phyloP scores from a whole-genome alignment of 257 asterid genomes.

The Penstemon davidsonii region DNA sequence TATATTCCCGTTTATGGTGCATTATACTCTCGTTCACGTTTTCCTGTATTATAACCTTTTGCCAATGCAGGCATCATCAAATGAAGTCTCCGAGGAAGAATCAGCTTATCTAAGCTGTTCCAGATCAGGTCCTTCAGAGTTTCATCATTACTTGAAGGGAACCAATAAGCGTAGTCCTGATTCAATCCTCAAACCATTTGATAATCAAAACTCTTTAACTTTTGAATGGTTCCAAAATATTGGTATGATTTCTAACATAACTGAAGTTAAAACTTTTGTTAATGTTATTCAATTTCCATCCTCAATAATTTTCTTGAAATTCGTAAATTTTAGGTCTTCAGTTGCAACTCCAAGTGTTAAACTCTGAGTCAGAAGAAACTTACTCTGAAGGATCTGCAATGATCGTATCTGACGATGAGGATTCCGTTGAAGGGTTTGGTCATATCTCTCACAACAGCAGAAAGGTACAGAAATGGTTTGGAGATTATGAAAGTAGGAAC shows the following conservation, averaged over 20 bases:
- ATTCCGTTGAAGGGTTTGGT: slow-evolving; percentile 32
- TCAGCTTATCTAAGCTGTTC: slow-evolving; percentile 31
- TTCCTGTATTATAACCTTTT: slow-evolving; percentile 11
- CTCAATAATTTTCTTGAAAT: slow-evolving; percentile 17
- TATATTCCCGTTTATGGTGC: not conserved
- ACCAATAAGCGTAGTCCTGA: slow-evolving; percentile 56
- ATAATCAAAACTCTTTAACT: slow-evolving; percentile 27
- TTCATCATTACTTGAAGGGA: slow-evolving; percentile 40
- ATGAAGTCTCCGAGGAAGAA: slow-evolving; percentile 36
- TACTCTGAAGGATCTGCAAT: slow-evolving; percentile 65
- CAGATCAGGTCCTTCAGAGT: slow-evolving; percentile 29
- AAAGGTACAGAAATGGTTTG: slow-evolving; percentile 40
- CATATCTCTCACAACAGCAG: slow-evolving; percentile 31
- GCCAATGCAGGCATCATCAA: slow-evolving; percentile 44
- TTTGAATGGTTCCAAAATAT: slow-evolving; percentile 34
- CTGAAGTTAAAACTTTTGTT: slow-evolving; percentile 16
- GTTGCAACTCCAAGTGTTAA: slow-evolving; percentile 46
- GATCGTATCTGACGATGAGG: slow-evolving; percentile 61
- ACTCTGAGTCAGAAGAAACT: slow-evolving; percentile 47
- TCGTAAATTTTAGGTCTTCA: slow-evolving; percentile 42
- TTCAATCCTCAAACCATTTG: slow-evolving; percentile 59
- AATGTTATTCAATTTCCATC: slow-evolving; percentile 10
- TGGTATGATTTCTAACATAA: slow-evolving; percentile 35
- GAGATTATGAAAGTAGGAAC: slow-evolving; percentile 50
- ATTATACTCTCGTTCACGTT: not conserved